A percentile compares a stretch with the other conserved stretches of the same genome.
phyloP scores from a whole-genome alignment of 2,329 filamentous ascomycete species.

The Talaromyces sp. region DNA sequence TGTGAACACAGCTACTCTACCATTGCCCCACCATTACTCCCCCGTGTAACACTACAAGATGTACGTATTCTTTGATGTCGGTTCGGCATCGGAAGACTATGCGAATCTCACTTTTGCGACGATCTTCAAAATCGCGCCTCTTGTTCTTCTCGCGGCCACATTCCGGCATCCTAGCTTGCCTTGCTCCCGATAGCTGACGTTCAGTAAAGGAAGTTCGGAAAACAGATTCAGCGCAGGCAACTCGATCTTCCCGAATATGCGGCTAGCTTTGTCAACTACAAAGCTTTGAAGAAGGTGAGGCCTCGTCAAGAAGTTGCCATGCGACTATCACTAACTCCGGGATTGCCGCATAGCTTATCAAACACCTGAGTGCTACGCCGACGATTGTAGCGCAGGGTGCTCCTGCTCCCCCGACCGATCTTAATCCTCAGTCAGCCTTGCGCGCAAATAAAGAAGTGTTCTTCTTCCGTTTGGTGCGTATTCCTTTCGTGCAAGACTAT shows the following conservation, averaged over 20 bases:
- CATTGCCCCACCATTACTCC: not conserved
- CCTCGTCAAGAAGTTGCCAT: not conserved
- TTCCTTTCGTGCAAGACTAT: not conserved
- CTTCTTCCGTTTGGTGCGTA: conserved; percentile 87
- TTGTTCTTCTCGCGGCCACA: conserved; percentile 3
- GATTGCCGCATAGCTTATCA: conserved; percentile 71
- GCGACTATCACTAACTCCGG: conserved; percentile 19
- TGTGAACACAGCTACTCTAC: not conserved
- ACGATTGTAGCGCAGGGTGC: conserved; percentile 73
- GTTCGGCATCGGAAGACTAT: not conserved
- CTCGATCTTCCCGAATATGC: conserved; percentile 99
- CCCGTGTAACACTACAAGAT: conserved; percentile 11
- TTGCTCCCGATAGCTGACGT: conserved; percentile 11
- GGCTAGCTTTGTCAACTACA: conserved; percentile 98
- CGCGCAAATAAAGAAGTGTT: conserved; percentile 98
- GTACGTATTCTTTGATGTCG: conserved; percentile 10
- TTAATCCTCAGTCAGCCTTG: conserved; percentile 80
- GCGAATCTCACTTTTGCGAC: not conserved
- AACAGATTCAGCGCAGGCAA: conserved; percentile 98
- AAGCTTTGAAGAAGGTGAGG: conserved; percentile 90
- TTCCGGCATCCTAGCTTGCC: not conserved
- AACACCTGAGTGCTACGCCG: conserved; percentile 91
- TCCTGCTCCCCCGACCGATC: conserved; percentile 24
- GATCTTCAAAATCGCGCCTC: not conserved
- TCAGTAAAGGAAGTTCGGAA: conserved; percentile 88